Percentiles rank a stretch among this genome's conserved stretches.
These are phyloP conservation scores for Lachnellula arida DNA, from an alignment of 2,329 filamentous ascomycete species.

Conservation along the genomic window DNA sequence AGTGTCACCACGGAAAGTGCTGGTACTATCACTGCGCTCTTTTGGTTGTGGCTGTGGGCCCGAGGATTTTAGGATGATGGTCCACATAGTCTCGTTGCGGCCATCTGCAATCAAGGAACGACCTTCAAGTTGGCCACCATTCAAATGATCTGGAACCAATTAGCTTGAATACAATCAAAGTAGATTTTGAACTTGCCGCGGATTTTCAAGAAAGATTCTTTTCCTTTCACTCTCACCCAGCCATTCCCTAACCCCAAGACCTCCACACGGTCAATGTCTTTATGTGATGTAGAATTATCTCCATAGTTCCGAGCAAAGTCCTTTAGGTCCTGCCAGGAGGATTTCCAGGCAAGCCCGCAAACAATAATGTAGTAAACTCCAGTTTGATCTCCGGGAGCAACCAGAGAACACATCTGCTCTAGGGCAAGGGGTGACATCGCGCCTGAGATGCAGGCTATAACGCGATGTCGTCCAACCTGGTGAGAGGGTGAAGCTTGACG, in stretches of 20 bases:
- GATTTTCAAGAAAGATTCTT: slow-evolving; percentile 17
- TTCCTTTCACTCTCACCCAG: slow-evolving; percentile 22
- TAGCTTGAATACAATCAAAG: not conserved
- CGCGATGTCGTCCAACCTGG: no score
- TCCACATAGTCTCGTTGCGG: slow-evolving; percentile 20
- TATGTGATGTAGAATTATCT: slow-evolving; percentile 7
- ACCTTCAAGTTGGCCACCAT: slow-evolving; percentile 17
- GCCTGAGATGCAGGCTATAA: not conserved
- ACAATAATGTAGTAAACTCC: slow-evolving; percentile 20
- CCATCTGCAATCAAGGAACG: slow-evolving; percentile 19
- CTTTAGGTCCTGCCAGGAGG: slow-evolving; percentile 25
- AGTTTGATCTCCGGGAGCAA: slow-evolving; percentile 10
- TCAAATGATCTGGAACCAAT: slow-evolving; percentile 15
- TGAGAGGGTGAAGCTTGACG: no score
- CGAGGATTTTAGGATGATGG: slow-evolving; percentile 10
- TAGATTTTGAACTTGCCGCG: slow-evolving; percentile 13
- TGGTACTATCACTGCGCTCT: no score
- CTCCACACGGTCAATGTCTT: slow-evolving; percentile 23
- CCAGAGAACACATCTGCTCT: not conserved
- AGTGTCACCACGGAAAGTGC: no score
- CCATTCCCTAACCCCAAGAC: slow-evolving; percentile 24
- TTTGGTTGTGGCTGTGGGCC: not conserved
- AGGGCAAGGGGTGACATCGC: not conserved
- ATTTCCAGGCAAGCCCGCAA: slow-evolving; percentile 18
- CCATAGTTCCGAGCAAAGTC: slow-evolving; percentile 21